Conservation (phyloP, 2,329 filamentous ascomycete species). For the Coniochaeta hoffmannii region DNA sequence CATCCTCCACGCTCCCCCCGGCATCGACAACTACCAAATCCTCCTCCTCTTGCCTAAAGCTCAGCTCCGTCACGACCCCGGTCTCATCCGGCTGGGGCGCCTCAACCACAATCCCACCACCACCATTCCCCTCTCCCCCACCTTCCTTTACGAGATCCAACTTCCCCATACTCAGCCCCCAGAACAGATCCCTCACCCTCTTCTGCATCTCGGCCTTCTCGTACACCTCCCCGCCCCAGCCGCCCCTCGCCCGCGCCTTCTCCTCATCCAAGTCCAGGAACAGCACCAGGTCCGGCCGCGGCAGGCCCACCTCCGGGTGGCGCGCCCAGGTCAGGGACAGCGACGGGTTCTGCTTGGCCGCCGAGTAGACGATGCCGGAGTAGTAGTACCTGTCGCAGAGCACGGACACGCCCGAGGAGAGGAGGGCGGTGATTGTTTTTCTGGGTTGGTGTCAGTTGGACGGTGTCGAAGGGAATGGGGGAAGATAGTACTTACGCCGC, state of each 20-base stretch:
- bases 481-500: conserved; percentile 34
- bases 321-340: conserved; percentile 75
- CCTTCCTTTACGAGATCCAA: conserved; percentile 20
- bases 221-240: conserved; percentile 83
- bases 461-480: background rate
- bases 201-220: conserved; percentile 79
- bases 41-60: conserved; percentile 42
- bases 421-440: conserved; percentile 40
- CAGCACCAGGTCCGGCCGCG: conserved; percentile 77
- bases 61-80: conserved; percentile 16
- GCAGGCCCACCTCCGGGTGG: conserved; percentile 76
- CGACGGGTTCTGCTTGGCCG: conserved; percentile 69
- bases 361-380: conserved; percentile 87
- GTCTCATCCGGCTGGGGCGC: conserved; percentile 9
- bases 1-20: conserved; percentile 45
- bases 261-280: conserved; percentile 78
- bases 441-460: conserved; percentile 21
- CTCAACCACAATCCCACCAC: conserved; percentile 10
- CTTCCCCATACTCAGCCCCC: conserved; percentile 41
- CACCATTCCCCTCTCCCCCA: conserved; percentile 10
- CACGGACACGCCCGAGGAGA: conserved; percentile 64
- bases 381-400: conserved; percentile 93
- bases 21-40: conserved; percentile 49
- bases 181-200: conserved; percentile 69
- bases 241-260: conserved; percentile 68